A percentile compares a stretch with the other conserved stretches of the same genome.
Conservation (phyloP, 352 stramenopile species). For the Phytophthora pini region DNA sequence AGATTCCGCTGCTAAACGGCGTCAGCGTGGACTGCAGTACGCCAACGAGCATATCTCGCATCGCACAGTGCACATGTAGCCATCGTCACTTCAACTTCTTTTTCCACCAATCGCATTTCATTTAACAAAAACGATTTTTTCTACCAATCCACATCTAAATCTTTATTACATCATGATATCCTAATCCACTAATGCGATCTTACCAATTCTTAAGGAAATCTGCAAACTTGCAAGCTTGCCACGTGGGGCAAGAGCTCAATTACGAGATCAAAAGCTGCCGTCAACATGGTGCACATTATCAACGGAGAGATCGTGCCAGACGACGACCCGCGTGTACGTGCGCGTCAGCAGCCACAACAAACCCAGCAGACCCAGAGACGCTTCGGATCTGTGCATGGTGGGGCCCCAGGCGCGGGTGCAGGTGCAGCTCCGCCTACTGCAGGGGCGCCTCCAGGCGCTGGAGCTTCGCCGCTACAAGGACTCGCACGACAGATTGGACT, state of each 20-base stretch:
- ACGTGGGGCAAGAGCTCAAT: conserved; percentile 13
- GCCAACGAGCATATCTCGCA: conserved; percentile 35
- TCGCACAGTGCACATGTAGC: conserved; percentile 27
- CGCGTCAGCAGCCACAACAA: conserved; percentile 29
- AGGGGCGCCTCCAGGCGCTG: conserved; percentile 5
- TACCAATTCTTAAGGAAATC: conserved; percentile 11
- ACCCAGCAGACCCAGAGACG: conserved; percentile 19
- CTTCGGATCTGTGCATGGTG: conserved; percentile 38
- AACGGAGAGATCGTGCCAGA: conserved; percentile 89
- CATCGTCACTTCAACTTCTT: conserved; percentile 11
- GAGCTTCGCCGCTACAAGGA: conserved; percentile 49
- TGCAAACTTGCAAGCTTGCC: conserved; percentile 15
- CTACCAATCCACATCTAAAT: conserved; percentile 9
- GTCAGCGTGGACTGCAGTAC: conserved; percentile 44
- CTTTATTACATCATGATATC: conserved; percentile 2
- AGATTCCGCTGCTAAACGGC: conserved; percentile 46
- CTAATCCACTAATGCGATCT: not conserved
- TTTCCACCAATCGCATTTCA: conserved; percentile 18
- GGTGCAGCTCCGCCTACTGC: conserved; percentile 12
- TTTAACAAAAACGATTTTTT: conserved; percentile 2
- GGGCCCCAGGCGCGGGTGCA: conserved; percentile 9
- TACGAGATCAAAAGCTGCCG: not conserved
- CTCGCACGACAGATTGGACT: conserved; percentile 63
- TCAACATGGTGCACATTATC: conserved; percentile 87
- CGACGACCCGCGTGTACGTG: conserved; percentile 78